Evolutionary conservation across 805 yeast species (phyloP).

Genomic region (Starmerella potacharoeniae): DNA sequence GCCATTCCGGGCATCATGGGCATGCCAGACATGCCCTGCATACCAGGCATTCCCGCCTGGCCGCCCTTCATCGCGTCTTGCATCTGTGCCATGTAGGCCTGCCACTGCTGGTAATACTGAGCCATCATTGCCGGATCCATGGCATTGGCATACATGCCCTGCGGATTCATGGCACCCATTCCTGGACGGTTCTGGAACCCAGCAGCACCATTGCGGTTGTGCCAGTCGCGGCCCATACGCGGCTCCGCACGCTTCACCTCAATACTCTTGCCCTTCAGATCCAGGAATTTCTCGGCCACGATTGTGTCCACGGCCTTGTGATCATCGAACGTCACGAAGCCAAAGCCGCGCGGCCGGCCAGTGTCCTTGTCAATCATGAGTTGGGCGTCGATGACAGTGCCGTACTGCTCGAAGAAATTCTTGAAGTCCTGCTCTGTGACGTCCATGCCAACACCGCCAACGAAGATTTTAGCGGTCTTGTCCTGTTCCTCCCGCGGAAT

Average conservation of each 20-base stretch:
- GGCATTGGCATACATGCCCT: conserved; percentile 22
- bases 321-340: conserved; percentile 89
- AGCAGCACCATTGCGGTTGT: conserved; percentile 13
- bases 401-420: conserved; percentile 75
- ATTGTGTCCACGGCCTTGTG: conserved; percentile 89
- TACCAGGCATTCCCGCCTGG: conserved; percentile 18
- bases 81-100: conserved; percentile 31
- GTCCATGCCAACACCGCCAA: conserved; percentile 91
- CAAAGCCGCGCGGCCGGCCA: conserved; percentile 93
- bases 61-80: conserved; percentile 29
- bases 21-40: conserved; percentile 16
- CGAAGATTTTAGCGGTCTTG: conserved; percentile 90
- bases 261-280: conserved; percentile 63
- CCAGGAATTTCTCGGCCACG: conserved; percentile 66
- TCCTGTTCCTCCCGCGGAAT: conserved; percentile 97
- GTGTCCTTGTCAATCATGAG: conserved; percentile 95
- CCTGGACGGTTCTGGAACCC: conserved; percentile 3
- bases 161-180: conserved; percentile 7
- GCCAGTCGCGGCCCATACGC: conserved; percentile 23
- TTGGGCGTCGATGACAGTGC: conserved; percentile 88
- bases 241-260: conserved; percentile 39
- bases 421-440: conserved; percentile 86
- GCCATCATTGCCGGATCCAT: conserved; percentile 35
- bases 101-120: conserved; percentile 35
- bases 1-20: conserved; percentile 14